Conservation (phyloP, 2,329 filamentous ascomycete genomes). For the Aspergillus sp. region DNA sequence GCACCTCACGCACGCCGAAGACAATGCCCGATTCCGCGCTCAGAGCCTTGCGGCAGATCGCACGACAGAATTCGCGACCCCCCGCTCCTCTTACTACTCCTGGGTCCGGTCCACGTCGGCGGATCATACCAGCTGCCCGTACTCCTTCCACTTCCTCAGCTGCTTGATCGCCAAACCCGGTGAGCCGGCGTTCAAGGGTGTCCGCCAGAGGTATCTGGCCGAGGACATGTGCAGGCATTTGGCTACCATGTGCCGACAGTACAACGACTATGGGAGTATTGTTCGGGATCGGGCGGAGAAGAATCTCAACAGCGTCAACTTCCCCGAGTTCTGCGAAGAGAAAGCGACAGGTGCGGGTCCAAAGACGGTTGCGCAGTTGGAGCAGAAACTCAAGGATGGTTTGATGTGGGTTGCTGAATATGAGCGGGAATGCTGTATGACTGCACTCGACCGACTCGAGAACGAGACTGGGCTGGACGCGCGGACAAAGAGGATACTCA, state of each 20-base stretch:
- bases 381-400: not conserved
- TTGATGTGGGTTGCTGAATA: slow-evolving; percentile 1
- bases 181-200: slow-evolving; percentile 1
- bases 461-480: not conserved
- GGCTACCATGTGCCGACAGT: slow-evolving; percentile 17
- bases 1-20: slow-evolving; percentile 5
- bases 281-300: slow-evolving; percentile 12
- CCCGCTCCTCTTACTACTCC: slow-evolving; percentile 1
- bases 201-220: slow-evolving; percentile 10
- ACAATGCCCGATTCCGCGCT: slow-evolving; percentile 5
- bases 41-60: not conserved
- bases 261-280: slow-evolving; percentile 21
- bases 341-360: not conserved
- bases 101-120: slow-evolving; percentile 15
- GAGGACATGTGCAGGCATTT: slow-evolving; percentile 12
- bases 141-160: slow-evolving; percentile 13
- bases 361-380: not conserved
- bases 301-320: slow-evolving; percentile 2
- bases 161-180: slow-evolving; percentile 9
- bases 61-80: not conserved
- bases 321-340: slow-evolving; percentile 1
- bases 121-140: slow-evolving; percentile 15
- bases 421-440: not conserved
- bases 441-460: not conserved
- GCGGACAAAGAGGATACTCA: not conserved